Conservation (phyloP, 2,329 filamentous ascomycete species). For the Pseudogymnoascus destructans region DNA sequence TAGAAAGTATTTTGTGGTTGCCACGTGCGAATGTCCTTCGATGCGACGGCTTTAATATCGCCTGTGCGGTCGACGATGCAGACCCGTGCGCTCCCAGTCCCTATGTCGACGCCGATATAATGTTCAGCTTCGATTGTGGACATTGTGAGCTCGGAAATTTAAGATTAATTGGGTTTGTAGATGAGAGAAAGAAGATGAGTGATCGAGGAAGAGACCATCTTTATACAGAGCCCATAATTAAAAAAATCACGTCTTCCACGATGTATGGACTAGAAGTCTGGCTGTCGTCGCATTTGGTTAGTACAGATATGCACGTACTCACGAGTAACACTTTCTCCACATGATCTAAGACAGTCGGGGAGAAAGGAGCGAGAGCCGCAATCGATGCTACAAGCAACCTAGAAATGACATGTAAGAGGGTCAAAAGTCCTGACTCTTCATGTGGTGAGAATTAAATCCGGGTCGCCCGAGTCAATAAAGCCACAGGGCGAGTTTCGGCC, state of each 20-base stretch:
- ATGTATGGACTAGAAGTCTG: not conserved
- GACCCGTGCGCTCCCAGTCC: conserved; percentile 86
- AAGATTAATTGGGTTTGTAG: not conserved
- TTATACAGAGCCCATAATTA: not conserved
- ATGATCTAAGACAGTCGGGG: not conserved
- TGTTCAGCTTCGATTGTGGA: conserved; percentile 33
- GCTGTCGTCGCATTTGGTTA: not conserved
- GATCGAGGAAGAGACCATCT: not conserved
- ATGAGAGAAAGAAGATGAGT: not conserved
- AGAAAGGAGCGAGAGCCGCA: not conserved
- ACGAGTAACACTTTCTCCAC: not conserved
- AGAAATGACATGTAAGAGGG: not conserved
- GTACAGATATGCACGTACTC: not conserved
- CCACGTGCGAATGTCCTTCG: conserved; percentile 69
- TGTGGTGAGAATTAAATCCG: not conserved
- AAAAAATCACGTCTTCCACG: not conserved
- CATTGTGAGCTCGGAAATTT: not conserved
- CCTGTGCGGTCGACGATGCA: conserved; percentile 89
- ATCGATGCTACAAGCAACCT: not conserved
- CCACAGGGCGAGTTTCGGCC: not conserved
- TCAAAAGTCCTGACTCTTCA: not conserved
- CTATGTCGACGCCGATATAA: conserved; percentile 84
- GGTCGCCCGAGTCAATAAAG: not conserved
- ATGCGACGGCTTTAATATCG: conserved; percentile 66
- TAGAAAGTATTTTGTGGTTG: conserved; percentile 65